These are phyloP conservation scores for Westerdykella ornata DNA, from an alignment of 2,329 filamentous ascomycete genomes.

Conservation along the genomic window DNA sequence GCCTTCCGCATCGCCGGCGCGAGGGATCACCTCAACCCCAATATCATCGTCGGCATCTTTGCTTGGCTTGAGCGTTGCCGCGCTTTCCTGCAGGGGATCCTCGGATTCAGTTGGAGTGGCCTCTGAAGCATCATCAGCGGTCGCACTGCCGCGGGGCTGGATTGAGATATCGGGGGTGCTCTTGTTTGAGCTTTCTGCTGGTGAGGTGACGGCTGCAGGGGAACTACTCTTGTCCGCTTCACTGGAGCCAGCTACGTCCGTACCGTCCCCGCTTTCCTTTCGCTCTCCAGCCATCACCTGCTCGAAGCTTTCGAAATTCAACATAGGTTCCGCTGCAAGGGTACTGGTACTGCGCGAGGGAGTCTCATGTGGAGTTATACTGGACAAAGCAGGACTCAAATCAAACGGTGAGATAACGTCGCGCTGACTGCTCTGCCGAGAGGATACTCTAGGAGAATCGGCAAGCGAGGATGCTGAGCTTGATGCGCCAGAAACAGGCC, in stretches of 20 bases:
- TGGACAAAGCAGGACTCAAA: conserved; percentile 50
- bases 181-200: conserved; percentile 1
- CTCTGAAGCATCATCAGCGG: too few species aligned
- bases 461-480: conserved; percentile 71
- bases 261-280: conserved; percentile 44
- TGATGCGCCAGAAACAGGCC: conserved; percentile 81
- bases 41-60: conserved; percentile 23
- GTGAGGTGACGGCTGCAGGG: neutral
- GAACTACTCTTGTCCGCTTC: conserved; percentile 33
- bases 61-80: conserved; percentile 23
- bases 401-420: conserved; percentile 43
- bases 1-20: conserved; percentile 15
- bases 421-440: conserved; percentile 19
- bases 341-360: conserved; percentile 30
- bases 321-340: conserved; percentile 66
- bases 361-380: conserved; percentile 23
- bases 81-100: conserved; percentile 21
- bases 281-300: conserved; percentile 60
- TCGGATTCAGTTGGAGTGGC: too few species aligned
- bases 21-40: conserved; percentile 8
- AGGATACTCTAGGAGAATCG: conserved; percentile 50
- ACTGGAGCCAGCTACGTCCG: conserved; percentile 39
- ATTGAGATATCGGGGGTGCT: neutral
- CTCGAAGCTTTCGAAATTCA: conserved; percentile 83
- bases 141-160: too few species aligned